Evolutionary conservation across 148 eudicot species (phyloP).

Genomic region (Rhododendron molle): DNA sequence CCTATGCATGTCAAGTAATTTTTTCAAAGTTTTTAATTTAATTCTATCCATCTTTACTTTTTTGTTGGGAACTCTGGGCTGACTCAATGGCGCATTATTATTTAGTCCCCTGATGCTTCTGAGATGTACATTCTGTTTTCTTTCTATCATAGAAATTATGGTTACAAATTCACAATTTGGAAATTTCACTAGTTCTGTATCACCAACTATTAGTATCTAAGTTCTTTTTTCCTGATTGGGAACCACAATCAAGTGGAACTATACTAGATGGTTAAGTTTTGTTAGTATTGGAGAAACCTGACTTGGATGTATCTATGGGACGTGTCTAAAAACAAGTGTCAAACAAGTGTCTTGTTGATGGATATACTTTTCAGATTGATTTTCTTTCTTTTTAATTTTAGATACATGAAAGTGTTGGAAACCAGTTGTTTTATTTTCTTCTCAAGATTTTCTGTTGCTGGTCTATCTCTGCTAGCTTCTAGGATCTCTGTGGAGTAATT

Average conservation of each 20-base stretch:
- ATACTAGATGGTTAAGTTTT: not conserved
- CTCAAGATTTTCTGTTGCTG: not conserved
- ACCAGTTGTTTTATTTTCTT: not conserved
- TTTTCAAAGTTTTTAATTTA: not conserved
- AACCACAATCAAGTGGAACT: not conserved
- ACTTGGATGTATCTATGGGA: not conserved
- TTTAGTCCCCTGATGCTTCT: not conserved
- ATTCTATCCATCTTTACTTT: not conserved
- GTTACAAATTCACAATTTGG: not conserved
- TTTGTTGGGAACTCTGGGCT: not conserved
- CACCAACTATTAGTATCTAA: not conserved
- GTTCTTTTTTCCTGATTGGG: not conserved
- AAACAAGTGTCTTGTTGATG: not conserved
- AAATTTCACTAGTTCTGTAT: not conserved
- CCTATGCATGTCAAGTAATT: not conserved
- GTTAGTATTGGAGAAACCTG: not conserved
- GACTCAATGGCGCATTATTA: not conserved
- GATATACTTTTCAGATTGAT: not conserved
- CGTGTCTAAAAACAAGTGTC: not conserved
- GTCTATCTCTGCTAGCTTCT: not conserved
- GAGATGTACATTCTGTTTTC: not conserved
- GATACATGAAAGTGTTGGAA: not conserved
- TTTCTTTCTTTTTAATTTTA: not conserved
- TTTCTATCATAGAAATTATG: not conserved
- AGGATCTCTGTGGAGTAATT: not conserved